Evolutionary conservation across 2,329 filamentous ascomycete species (phyloP), one percentile per base, ranked within the genome.

Genomic region (Paraphaeosphaeria minitans): DNA sequence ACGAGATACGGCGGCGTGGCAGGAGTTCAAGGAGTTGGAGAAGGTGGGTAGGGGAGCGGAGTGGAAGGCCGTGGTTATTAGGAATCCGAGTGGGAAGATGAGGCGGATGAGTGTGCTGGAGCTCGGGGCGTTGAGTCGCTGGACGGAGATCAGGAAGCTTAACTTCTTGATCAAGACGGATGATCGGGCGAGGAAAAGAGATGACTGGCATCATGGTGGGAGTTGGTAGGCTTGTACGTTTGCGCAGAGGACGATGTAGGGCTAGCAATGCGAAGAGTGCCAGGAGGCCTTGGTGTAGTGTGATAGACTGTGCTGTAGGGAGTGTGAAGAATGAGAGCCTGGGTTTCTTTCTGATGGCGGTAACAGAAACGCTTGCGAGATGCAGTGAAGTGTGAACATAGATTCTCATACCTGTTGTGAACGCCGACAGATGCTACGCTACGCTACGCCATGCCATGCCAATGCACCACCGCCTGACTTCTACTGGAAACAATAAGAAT

Each of bases 41-140:
- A 72, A 70, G 65, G 79, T 82, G 57, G 67, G 65, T 14, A 59
- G 62, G 60, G 80, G 82, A 45, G 56, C 49, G 24, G 83, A 88
- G 48, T 92, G 88, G 89, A 85, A 85, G 58, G 87, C 90, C 1
- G 81, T 88, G 29, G 84, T 92, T 63, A 85, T 92, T 70, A 89
- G 90, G 13, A 89, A 90, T 69, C 89, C 90, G 13, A 86, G 85
- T 46, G 85, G 88, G 48, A 88, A 87, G 74, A 85, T 84, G 68
- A 83, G 90, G 51, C 83, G 87, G 60, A 87, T 93, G 82, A 92
- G 86, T 70, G 73, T 92, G 24, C 78, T 93, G 16, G 90, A 93
- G 73, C 77, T 91, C 58, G 90, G 90, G 0, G 77, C 79, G 37
- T 79, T 89, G 80, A 89, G 84, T 52, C 80, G 90, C 42, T 93